phyloP scores from a whole-genome alignment of 2,329 filamentous ascomycete species.

The Blumeriella jaapii region DNA sequence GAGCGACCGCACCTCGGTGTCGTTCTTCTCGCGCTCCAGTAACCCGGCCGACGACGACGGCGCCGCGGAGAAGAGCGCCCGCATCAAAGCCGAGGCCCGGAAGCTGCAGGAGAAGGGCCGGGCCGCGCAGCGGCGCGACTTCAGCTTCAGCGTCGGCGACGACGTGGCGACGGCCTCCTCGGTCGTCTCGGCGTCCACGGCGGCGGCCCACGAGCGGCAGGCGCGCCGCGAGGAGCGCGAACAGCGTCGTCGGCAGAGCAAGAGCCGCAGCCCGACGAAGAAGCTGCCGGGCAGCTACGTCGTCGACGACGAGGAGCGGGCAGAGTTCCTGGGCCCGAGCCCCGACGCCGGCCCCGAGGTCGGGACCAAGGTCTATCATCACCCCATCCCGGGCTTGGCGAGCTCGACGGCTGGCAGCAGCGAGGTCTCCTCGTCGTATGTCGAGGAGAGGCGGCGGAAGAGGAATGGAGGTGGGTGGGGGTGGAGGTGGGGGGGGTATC shows the following conservation, averaged over 20 bases:
- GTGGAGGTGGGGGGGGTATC: slow-evolving; percentile 15
- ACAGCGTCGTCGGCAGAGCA: slow-evolving; percentile 11
- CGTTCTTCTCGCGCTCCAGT: slow-evolving; percentile 2
- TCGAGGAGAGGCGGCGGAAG: slow-evolving; percentile 24
- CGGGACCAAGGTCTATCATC: slow-evolving; percentile 28
- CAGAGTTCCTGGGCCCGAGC: no score
- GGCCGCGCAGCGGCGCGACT: slow-evolving; percentile 26
- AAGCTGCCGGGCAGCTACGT: slow-evolving; percentile 19
- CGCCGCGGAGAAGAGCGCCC: slow-evolving; percentile 25
- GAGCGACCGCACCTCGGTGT: neutral
- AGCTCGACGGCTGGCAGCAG: slow-evolving; percentile 12
- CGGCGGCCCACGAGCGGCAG: slow-evolving; percentile 1
- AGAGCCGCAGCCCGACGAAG: slow-evolving; percentile 20
- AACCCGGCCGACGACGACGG: no score
- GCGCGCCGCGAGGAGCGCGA: slow-evolving; percentile 12
- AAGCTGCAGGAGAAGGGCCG: slow-evolving; percentile 43
- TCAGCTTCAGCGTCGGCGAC: slow-evolving; percentile 25
- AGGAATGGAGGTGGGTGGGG: slow-evolving; percentile 15
- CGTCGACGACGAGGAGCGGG: slow-evolving; percentile 13
- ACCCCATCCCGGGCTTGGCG: slow-evolving; percentile 26
- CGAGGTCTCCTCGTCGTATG: no score
- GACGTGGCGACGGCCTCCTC: slow-evolving; percentile 18
- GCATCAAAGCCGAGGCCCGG: slow-evolving; percentile 43
- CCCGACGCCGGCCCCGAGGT: slow-evolving; percentile 21
- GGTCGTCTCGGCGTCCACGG: slow-evolving; percentile 4